Percentiles rank a stretch among this genome's conserved stretches.
phyloP scores from a whole-genome alignment of 2,329 filamentous ascomycete species.

The Neodidymelliopsis sp. region DNA sequence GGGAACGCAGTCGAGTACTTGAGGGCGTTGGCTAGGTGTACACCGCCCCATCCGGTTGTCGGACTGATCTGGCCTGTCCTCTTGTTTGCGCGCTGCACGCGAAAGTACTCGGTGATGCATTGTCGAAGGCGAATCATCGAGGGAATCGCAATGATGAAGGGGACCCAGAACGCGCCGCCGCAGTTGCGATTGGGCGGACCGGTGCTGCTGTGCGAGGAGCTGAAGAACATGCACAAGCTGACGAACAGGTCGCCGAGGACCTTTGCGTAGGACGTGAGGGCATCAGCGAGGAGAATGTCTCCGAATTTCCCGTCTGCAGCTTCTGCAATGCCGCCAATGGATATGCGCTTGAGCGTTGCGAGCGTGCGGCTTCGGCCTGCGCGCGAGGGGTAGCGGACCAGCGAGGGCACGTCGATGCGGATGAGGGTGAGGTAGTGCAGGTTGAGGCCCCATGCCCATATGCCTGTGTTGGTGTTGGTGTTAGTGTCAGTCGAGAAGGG shows the following conservation, averaged over 20 bases:
- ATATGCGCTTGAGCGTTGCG: constrained; percentile 76
- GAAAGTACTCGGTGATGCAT: constrained; percentile 85
- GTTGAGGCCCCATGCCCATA: constrained; percentile 95
- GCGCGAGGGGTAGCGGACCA: constrained; percentile 83
- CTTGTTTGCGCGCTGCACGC: constrained; percentile 67
- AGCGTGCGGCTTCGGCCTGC: constrained; percentile 79
- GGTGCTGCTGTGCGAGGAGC: constrained; percentile 74
- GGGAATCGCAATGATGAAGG: constrained; percentile 82
- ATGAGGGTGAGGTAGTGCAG: constrained; percentile 82
- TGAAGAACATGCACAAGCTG: constrained; percentile 89
- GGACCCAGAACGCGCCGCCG: constrained; percentile 80
- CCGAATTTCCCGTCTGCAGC: constrained; percentile 91
- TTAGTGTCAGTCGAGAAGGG: no score
- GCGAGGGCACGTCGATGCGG: constrained; percentile 84
- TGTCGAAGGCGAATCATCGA: constrained; percentile 88
- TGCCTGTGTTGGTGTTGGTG: constrained; percentile 64
- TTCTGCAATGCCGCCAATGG: constrained; percentile 85
- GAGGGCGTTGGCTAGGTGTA: constrained; percentile 89
- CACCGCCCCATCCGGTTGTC: constrained; percentile 74
- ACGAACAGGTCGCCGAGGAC: constrained; percentile 91
- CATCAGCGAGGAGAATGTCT: constrained; percentile 92
- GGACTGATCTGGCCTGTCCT: constrained; percentile 50
- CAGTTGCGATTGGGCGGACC: constrained; percentile 81
- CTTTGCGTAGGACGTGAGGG: constrained; percentile 92
- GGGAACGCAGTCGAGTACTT: constrained; percentile 97